Conservation (phyloP, 1,284 basidiomycete species). For the Papiliotrema laurentii region DNA sequence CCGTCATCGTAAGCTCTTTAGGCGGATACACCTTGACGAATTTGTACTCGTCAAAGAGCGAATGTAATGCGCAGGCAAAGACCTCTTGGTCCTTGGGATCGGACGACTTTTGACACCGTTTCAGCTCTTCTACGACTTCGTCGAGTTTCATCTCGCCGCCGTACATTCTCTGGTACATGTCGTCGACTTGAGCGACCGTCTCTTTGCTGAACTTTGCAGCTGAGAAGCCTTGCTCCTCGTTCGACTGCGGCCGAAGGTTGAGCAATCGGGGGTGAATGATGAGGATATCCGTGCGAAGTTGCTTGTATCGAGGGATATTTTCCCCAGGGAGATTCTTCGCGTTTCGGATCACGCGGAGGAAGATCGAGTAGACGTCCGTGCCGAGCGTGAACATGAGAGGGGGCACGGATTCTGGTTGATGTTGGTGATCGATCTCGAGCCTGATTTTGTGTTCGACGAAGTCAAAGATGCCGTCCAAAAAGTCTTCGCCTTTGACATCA, state of each 20-base stretch:
- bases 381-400: conserved; percentile 35
- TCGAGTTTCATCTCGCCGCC: conserved; percentile 84
- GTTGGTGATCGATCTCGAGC: conserved; percentile 73
- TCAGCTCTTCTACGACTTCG: conserved; percentile 82
- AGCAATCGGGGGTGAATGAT: conserved; percentile 96
- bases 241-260: conserved; percentile 84
- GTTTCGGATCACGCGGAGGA: conserved; percentile 75
- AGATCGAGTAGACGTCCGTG: conserved; percentile 76
- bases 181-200: conserved; percentile 88
- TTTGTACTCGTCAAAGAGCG: conserved; percentile 99
- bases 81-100: conserved; percentile 87
- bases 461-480: conserved; percentile 77
- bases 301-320: conserved; percentile 83
- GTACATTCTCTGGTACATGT: conserved; percentile 98
- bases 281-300: conserved; percentile 87
- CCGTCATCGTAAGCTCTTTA: conserved; percentile 92
- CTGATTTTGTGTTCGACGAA: conserved; percentile 90
- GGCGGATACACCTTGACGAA: conserved; percentile 97
- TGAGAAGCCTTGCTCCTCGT: conserved; percentile 84
- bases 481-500: conserved; percentile 71
- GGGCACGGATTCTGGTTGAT: conserved; percentile 70
- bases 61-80: conserved; percentile 98
- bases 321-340: conserved; percentile 53
- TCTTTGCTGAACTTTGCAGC: conserved; percentile 85
- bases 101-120: conserved; percentile 75